These are phyloP conservation scores for Coniosporium apollinis DNA, from an alignment of 495 filamentous ascomycete genomes.

Conservation along the genomic window DNA sequence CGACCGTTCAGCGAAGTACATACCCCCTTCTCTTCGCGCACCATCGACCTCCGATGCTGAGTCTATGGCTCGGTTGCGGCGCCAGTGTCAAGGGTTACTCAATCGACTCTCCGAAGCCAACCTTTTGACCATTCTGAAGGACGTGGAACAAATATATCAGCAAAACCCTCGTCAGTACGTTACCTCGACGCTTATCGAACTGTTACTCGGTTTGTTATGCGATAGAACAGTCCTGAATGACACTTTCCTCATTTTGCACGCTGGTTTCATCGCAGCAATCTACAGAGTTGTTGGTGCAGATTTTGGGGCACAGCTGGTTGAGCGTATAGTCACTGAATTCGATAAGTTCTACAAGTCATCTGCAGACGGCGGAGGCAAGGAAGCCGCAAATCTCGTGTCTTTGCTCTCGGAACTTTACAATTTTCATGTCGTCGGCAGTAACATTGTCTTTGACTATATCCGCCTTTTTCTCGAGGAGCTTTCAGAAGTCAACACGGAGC, in stretches of 20 bases:
- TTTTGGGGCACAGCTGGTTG: conserved; percentile 70
- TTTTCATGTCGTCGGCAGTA: conserved; percentile 71
- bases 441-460: conserved; percentile 79
- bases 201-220: conserved; percentile 58
- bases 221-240: conserved; percentile 64
- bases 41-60: conserved; percentile 45
- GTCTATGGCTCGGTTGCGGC: conserved; percentile 47
- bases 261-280: conserved; percentile 74
- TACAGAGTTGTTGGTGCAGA: conserved; percentile 77
- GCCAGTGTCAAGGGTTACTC: conserved; percentile 72
- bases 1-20: conserved; percentile 45
- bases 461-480: conserved; percentile 56
- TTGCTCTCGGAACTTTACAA: conserved; percentile 80
- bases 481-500: conserved; percentile 79
- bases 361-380: conserved; percentile 38
- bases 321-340: conserved; percentile 59
- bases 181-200: conserved; percentile 54
- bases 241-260: conserved; percentile 77
- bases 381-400: conserved; percentile 61
- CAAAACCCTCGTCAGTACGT: conserved; percentile 69
- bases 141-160: conserved; percentile 69
- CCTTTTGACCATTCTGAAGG: conserved; percentile 58
- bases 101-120: conserved; percentile 89
- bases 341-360: conserved; percentile 33
- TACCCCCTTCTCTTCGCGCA: conserved; percentile 71